A percentile compares a stretch with the other conserved stretches of the same genome.
These are phyloP conservation scores for Chalciporus piperatus DNA, from an alignment of 768 basidiomycete species.

Conservation along the genomic window DNA sequence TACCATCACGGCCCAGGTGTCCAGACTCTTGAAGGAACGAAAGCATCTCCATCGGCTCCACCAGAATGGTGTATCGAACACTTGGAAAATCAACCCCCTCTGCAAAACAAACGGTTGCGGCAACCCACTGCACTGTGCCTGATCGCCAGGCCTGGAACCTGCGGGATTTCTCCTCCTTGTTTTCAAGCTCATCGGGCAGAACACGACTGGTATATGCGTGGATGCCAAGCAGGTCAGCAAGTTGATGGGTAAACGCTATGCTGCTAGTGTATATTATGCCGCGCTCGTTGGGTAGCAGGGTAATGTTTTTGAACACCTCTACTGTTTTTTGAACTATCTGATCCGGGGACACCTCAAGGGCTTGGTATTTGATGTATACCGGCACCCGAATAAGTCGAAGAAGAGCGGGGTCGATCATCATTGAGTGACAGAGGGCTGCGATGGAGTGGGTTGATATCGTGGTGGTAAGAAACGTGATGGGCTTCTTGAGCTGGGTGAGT, in stretches of 20 bases:
- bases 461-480: conserved; percentile 7
- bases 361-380: background rate
- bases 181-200: background rate
- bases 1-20: conserved; percentile 4
- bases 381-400: background rate
- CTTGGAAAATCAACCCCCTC: conserved; percentile 6
- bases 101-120: conserved; percentile 1
- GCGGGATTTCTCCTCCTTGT: conserved; percentile 4
- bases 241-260: background rate
- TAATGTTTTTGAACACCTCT: background rate
- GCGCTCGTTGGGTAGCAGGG: background rate
- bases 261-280: conserved; percentile 10
- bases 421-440: background rate
- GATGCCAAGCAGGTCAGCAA: background rate
- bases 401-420: background rate
- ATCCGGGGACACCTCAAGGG: rapidly evolving
- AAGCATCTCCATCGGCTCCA: conserved; percentile 4
- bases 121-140: background rate
- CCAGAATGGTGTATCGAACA: background rate
- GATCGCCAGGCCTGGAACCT: background rate
- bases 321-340: background rate
- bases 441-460: conserved; percentile 7
- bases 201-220: conserved; percentile 7
- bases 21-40: conserved; percentile 15
- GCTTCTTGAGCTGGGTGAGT: conserved; percentile 4